These are phyloP conservation scores for Plasmodium blacklocki DNA, from an alignment of 169 alveolate genomes.

Conservation along the genomic window DNA sequence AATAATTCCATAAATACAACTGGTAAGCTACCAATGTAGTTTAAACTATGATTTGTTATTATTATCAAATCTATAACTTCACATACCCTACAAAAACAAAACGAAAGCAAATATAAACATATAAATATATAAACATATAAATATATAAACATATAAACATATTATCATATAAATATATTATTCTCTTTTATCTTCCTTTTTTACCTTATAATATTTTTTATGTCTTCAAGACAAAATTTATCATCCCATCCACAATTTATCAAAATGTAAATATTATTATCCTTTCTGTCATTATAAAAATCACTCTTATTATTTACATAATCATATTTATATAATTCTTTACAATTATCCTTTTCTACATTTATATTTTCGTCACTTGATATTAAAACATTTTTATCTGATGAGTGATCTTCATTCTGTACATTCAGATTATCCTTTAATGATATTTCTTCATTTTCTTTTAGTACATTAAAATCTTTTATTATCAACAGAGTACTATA, in stretches of 20 bases:
- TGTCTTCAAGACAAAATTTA: slow-evolving; percentile 41
- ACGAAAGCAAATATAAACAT: background rate
- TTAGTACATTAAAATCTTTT: slow-evolving; percentile 27
- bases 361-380: background rate
- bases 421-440: background rate
- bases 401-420: slow-evolving; percentile 2
- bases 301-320: slow-evolving; percentile 65
- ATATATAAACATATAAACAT: no score
- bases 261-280: slow-evolving; percentile 59
- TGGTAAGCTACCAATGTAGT: slow-evolving; percentile 55
- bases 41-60: slow-evolving; percentile 50
- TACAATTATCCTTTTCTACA: background rate
- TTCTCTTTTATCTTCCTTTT: background rate
- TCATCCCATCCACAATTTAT: slow-evolving; percentile 78
- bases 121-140: no score
- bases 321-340: slow-evolving; percentile 63
- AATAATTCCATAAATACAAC: slow-evolving; percentile 24
- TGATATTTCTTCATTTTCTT: background rate
- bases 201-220: slow-evolving; percentile 58
- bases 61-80: slow-evolving; percentile 38
- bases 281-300: slow-evolving; percentile 47
- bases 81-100: slow-evolving; percentile 29
- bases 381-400: background rate
- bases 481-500: slow-evolving; percentile 70
- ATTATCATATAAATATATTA: background rate